Percentiles rank a stretch among this genome's conserved stretches.
phyloP scores from a whole-genome alignment of 352 stramenopile genomes.

The Phytophthora pseudosyringae region DNA sequence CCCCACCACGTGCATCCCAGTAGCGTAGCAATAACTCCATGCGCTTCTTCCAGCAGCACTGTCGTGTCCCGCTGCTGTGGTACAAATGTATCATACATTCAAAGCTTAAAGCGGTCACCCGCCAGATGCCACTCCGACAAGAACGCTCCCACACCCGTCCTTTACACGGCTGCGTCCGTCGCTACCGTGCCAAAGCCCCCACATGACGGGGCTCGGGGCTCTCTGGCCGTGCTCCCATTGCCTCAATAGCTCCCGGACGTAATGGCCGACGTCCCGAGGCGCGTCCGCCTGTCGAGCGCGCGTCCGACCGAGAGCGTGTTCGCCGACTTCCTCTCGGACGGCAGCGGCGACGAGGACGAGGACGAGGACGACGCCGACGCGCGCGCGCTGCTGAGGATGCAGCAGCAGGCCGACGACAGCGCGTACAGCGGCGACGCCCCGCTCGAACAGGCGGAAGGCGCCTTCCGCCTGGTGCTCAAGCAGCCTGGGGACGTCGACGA shows the following conservation, averaged over 20 bases:
- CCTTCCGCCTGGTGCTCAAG: conserved; percentile 8
- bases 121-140: conserved; percentile 18
- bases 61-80: not conserved
- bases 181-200: not conserved
- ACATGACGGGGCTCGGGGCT: conserved; percentile 3
- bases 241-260: not conserved
- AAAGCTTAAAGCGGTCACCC: not conserved
- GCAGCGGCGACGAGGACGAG: conserved; percentile 36
- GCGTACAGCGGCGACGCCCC: conserved; percentile 40
- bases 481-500: not conserved
- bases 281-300: conserved; percentile 8
- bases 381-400: conserved; percentile 42
- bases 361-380: conserved; percentile 44
- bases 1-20: conserved; percentile 9
- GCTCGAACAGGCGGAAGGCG: not conserved
- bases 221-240: not conserved
- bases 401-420: conserved; percentile 57
- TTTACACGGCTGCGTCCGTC: not conserved
- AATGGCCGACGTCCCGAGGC: conserved; percentile 28
- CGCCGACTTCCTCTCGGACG: conserved; percentile 53
- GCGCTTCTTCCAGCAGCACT: too few species aligned
- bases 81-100: too few species aligned
- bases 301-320: conserved; percentile 32
- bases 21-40: too few species aligned
- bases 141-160: conserved; percentile 9